Conservation (phyloP, 805 yeast genomes). For the Metschnikowia gruessii region DNA sequence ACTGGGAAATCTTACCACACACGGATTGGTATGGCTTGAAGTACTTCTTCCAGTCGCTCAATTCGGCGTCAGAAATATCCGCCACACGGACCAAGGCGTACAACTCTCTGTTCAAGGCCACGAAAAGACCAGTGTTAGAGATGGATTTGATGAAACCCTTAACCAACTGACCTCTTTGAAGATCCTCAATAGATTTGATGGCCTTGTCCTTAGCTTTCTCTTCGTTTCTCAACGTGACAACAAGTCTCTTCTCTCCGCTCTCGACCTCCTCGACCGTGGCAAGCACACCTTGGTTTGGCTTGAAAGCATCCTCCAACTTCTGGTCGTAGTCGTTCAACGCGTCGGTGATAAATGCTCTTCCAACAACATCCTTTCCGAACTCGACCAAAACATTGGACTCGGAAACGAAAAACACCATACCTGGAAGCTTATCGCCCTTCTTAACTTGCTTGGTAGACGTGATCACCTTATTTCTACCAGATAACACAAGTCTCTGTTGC, state of each 20-base stretch:
- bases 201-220: slow-evolving; percentile 48
- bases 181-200: slow-evolving; percentile 48
- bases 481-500: slow-evolving; percentile 47
- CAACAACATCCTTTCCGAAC: slow-evolving; percentile 59
- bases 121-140: slow-evolving; percentile 72
- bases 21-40: slow-evolving; percentile 72
- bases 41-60: slow-evolving; percentile 85
- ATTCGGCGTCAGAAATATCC: slow-evolving; percentile 75
- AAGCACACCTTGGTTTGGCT: slow-evolving; percentile 51
- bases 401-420: slow-evolving; percentile 55
- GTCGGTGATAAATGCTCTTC: slow-evolving; percentile 70
- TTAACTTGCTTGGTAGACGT: slow-evolving; percentile 40
- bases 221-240: slow-evolving; percentile 59
- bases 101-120: slow-evolving; percentile 65
- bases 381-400: slow-evolving; percentile 65
- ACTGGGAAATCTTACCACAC: slow-evolving; percentile 64
- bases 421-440: slow-evolving; percentile 54
- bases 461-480: slow-evolving; percentile 47
- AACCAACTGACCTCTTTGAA: slow-evolving; percentile 68
- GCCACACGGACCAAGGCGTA: slow-evolving; percentile 78
- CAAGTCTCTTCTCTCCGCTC: slow-evolving; percentile 47
- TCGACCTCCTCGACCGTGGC: slow-evolving; percentile 56
- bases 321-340: slow-evolving; percentile 66
- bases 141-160: slow-evolving; percentile 79
- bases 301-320: slow-evolving; percentile 48